phyloP scores from a whole-genome alignment of 129 eudicot genomes.

The Artemisia annua region DNA sequence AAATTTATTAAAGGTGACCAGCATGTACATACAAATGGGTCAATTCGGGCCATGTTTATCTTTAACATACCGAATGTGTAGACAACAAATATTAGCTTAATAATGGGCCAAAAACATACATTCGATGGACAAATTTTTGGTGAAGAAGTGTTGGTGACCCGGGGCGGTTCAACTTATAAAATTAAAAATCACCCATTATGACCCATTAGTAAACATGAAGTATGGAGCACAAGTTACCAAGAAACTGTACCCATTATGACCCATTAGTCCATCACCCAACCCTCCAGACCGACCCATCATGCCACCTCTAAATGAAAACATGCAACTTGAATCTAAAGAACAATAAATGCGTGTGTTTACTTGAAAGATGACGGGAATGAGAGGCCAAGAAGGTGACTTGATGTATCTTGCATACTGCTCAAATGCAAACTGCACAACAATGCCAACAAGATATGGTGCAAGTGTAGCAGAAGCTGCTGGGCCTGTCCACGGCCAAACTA shows the following conservation, averaged over 20 bases:
- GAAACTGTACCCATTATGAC: too few relatives aligned
- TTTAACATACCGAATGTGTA: not conserved
- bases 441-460: conserved; percentile 98
- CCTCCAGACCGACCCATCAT: too few relatives aligned
- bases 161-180: too few relatives aligned
- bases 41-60: not conserved
- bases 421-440: conserved; percentile 88
- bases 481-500: conserved; percentile 99
- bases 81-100: not conserved
- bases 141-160: too few relatives aligned
- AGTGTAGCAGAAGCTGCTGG: conserved; percentile 99
- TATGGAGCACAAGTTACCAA: too few relatives aligned
- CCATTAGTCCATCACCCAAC: too few relatives aligned
- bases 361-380: conserved; percentile 89
- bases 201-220: too few relatives aligned
- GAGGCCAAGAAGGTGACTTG: conserved; percentile 87
- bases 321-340: too few relatives aligned
- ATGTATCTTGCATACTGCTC: conserved; percentile 89
- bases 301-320: too few relatives aligned
- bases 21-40: not conserved
- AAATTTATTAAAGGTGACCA: not conserved
- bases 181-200: too few relatives aligned
- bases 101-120: not conserved
- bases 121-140: too few relatives aligned
- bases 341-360: conserved; percentile 28